Conservation (phyloP, 371 early-diverging fungal genomes). For the Saksenaea oblongispora region DNA sequence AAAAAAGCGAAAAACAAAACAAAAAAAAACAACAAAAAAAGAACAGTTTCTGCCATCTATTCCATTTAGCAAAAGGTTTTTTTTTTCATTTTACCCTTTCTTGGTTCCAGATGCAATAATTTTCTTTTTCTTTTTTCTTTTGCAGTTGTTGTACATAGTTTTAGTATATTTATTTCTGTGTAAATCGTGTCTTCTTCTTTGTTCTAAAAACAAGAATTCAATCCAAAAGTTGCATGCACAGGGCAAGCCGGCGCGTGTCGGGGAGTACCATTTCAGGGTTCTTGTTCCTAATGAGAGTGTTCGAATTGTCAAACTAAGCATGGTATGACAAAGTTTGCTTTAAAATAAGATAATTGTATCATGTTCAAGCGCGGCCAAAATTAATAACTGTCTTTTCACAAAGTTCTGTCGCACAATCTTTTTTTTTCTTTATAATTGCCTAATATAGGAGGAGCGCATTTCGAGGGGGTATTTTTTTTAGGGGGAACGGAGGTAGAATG, state of each 20-base stretch:
- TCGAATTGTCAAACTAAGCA: constrained; percentile 2
- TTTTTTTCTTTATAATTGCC: neutral
- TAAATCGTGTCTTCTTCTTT: neutral
- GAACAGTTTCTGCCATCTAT: neutral
- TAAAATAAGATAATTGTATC: neutral
- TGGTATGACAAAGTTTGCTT: neutral
- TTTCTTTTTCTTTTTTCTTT: neutral
- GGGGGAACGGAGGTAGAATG: neutral
- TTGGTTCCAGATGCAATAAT: neutral
- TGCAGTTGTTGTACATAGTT: constrained; percentile 1
- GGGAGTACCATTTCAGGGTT: constrained; percentile 6
- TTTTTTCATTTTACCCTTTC: neutral
- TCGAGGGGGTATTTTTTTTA: no score
- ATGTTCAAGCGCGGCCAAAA: neutral
- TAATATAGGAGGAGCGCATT: neutral
- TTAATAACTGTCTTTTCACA: neutral
- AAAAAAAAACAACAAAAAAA: neutral
- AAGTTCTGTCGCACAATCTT: neutral
- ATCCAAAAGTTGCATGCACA: neutral
- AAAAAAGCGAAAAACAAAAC: no score
- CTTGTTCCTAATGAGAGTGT: neutral
- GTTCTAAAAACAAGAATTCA: neutral
- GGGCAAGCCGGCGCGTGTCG: constrained; percentile 6
- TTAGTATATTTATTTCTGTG: constrained; percentile 2
- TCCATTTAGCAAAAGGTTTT: neutral